Evolutionary conservation across 805 yeast genomes (phyloP), one percentile per base, ranked within the genome.

Genomic region (Tetrapisispora phaffii): DNA sequence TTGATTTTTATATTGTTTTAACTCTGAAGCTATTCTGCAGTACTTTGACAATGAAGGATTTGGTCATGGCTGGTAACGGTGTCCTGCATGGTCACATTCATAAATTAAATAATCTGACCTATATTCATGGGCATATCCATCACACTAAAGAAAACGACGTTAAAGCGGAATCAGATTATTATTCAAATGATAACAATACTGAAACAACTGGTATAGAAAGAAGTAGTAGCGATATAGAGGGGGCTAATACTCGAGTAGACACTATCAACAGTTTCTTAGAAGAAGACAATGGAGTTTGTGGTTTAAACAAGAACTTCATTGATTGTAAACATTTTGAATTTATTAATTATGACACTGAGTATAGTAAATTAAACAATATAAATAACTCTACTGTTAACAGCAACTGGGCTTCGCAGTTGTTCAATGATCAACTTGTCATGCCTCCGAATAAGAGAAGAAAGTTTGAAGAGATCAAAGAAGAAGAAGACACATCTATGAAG

Each of bases 41-140:
- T 16, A 12, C 4, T 8, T n/a, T 12, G 8, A 5, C 20, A 6
- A 32, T 16, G 34, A 20, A 20, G 8, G 20, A 16, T 32, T n/a
- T 21, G 8, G 24, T 7, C 4, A 38, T 38, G 33, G 4, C 41
- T 16, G 51, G 50, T 4, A 76, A 74, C 47, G 82, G 82, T 19
- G 68, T 74, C n/a, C 78, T 78, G 16, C 85, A 79, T 60, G 85
- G 85, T 3, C 85, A 79, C 53, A 76, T 79, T 19, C 84, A 79
- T 60, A 76, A 75, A 53, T 80, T 76, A 56, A 69, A 72, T 46
- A 77, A 76, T 53, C 73, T 78, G 54, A 76, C 82, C 7, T 79
- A 77, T 52, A 77, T 79, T 31, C 84, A 79, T 55, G 85, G 85
- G n/a, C 85, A 79, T 55, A 74, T 79, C 26, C 85, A 79, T 54